Conservation (phyloP, 768 basidiomycete species). For the Lactarius hengduanensis region DNA sequence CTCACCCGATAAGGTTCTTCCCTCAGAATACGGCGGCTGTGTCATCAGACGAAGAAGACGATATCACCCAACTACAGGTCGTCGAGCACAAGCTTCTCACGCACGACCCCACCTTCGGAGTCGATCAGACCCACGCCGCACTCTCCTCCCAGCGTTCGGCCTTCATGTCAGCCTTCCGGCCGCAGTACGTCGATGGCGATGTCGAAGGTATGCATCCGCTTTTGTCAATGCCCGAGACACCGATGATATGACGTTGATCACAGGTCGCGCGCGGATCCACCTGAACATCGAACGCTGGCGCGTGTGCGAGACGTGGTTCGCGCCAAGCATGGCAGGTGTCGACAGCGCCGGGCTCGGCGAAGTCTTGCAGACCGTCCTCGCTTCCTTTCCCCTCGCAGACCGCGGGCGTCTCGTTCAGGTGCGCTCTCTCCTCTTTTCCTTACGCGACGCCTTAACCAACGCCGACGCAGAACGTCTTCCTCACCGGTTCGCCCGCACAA, state of each 20-base stretch:
- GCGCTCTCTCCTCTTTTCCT: neutral
- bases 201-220: conserved; percentile 47
- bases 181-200: conserved; percentile 74
- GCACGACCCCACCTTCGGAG: conserved; percentile 83
- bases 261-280: conserved; percentile 78
- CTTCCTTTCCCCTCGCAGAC: conserved; percentile 64
- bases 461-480: conserved; percentile 73
- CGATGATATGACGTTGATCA: conserved; percentile 64
- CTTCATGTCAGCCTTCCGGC: conserved; percentile 81
- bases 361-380: conserved; percentile 79
- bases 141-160: conserved; percentile 76
- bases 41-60: conserved; percentile 92
- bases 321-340: conserved; percentile 58
- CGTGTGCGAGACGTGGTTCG: conserved; percentile 84
- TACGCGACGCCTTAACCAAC: neutral
- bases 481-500: conserved; percentile 81
- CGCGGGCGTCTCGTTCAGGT: conserved; percentile 77
- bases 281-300: conserved; percentile 89
- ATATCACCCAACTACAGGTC: conserved; percentile 63
- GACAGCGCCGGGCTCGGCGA: conserved; percentile 96
- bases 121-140: conserved; percentile 78
- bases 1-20: conserved; percentile 10
- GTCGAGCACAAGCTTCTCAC: conserved; percentile 81
- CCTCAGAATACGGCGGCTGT: conserved; percentile 61
- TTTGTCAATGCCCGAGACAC: conserved; percentile 11